phyloP scores from a whole-genome alignment of 805 yeast species.

The Priceomyces haplophilus region DNA sequence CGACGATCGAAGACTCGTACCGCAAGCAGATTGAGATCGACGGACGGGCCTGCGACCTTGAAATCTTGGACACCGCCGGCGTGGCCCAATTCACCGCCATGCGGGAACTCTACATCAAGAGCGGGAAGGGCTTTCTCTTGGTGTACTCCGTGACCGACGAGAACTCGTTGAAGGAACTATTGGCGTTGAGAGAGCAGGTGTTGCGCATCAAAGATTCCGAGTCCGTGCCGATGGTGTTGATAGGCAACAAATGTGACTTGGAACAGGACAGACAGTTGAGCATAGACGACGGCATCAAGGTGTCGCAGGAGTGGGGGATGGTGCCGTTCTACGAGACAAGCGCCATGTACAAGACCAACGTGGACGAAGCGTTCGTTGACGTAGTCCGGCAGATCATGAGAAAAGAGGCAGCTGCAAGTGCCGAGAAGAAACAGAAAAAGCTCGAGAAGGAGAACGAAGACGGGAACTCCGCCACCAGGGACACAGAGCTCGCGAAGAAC shows the following conservation, averaged over 20 bases:
- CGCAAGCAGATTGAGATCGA: slow-evolving; percentile 85
- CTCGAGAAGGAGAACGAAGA: slow-evolving; percentile 33
- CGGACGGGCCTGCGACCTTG: slow-evolving; percentile 81
- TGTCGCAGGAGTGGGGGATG: slow-evolving; percentile 82
- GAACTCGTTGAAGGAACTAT: slow-evolving; percentile 69
- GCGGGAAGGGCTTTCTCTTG: slow-evolving; percentile 71
- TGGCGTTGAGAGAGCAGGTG: slow-evolving; percentile 80
- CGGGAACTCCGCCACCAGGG: slow-evolving; percentile 3
- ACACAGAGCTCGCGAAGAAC: slow-evolving; percentile 3
- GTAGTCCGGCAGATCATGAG: slow-evolving; percentile 87
- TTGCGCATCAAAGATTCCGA: slow-evolving; percentile 73
- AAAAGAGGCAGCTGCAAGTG: slow-evolving; percentile 53
- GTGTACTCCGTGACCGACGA: slow-evolving; percentile 61
- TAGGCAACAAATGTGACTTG: slow-evolving; percentile 90
- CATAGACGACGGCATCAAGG: slow-evolving; percentile 78
- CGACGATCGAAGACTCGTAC: slow-evolving; percentile 95
- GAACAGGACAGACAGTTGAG: slow-evolving; percentile 69
- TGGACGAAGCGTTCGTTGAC: slow-evolving; percentile 86
- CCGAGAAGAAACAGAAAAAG: slow-evolving; percentile 45
- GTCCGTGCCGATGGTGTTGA: slow-evolving; percentile 82
- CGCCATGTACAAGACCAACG: slow-evolving; percentile 86
- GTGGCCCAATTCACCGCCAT: slow-evolving; percentile 91
- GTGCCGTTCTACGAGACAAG: slow-evolving; percentile 92
- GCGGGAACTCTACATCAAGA: slow-evolving; percentile 84
- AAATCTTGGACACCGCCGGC: slow-evolving; percentile 62